A percentile compares a stretch with the other conserved stretches of the same genome.
Conservation (phyloP, 1,284 basidiomycete genomes). For the Tremellales sp. region DNA sequence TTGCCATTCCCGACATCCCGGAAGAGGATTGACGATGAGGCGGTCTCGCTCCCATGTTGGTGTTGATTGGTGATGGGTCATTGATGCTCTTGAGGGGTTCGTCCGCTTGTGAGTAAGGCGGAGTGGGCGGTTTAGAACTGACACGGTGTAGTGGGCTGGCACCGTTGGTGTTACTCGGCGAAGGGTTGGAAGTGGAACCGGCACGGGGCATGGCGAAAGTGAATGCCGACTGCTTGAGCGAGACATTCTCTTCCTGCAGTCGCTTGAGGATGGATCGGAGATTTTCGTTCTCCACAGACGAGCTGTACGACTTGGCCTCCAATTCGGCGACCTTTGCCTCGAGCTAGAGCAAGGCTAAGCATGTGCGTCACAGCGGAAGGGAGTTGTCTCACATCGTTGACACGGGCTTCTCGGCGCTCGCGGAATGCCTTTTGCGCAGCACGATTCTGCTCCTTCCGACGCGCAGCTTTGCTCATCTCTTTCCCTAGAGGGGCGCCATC, state of each 20-base stretch:
- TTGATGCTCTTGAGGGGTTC: conserved; percentile 32
- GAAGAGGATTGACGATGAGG: conserved; percentile 4
- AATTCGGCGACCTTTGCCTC: conserved; percentile 48
- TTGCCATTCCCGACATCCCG: conserved; percentile 4
- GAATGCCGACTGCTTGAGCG: conserved; percentile 46
- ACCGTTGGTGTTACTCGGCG: conserved; percentile 6
- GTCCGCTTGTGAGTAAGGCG: conserved; percentile 29
- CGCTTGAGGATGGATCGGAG: conserved; percentile 45
- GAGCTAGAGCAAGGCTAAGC: conserved; percentile 30
- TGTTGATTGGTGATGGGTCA: conserved; percentile 23
- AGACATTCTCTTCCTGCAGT: conserved; percentile 49
- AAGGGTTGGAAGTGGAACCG: conserved; percentile 1
- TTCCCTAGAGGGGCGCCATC: conserved; percentile 2
- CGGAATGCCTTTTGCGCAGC: conserved; percentile 51
- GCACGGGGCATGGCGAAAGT: conserved; percentile 46
- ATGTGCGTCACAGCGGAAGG: background rate
- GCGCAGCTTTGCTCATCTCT: conserved; percentile 37
- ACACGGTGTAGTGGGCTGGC: background rate
- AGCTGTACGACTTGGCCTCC: conserved; percentile 43
- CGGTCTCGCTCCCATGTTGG: conserved; percentile 11
- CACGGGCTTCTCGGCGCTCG: conserved; percentile 47
- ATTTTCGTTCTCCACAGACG: conserved; percentile 47
- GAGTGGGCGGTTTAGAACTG: conserved; percentile 33
- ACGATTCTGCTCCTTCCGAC: conserved; percentile 49
- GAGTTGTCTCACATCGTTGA: conserved; percentile 40